Percentiles rank a stretch among this genome's conserved stretches.
Conservation (phyloP, 495 filamentous ascomycete species). For the Hypoxylon fuscum region DNA sequence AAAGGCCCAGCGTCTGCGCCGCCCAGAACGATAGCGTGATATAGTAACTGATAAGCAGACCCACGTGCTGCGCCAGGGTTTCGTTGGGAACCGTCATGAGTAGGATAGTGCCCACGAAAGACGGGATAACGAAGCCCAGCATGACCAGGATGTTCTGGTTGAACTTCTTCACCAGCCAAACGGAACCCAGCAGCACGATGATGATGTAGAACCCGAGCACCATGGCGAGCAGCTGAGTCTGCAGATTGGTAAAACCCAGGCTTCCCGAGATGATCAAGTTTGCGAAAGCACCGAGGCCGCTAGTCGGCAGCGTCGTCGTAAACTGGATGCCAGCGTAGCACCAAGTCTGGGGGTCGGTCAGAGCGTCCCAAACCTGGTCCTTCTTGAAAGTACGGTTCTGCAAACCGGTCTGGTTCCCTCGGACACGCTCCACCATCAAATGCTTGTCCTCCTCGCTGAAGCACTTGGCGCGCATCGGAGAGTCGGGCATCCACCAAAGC, state of each 20-base stretch:
- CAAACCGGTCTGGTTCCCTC: slow-evolving; percentile 71
- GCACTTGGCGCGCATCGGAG: slow-evolving; percentile 68
- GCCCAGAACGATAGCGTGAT: slow-evolving; percentile 67
- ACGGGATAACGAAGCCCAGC: slow-evolving; percentile 70
- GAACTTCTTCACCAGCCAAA: slow-evolving; percentile 70
- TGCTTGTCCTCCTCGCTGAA: slow-evolving; percentile 64
- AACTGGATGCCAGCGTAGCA: slow-evolving; percentile 65
- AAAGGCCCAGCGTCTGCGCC: slow-evolving; percentile 62
- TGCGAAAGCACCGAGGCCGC: slow-evolving; percentile 72
- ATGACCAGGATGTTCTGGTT: slow-evolving; percentile 71
- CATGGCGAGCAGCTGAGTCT: slow-evolving; percentile 71
- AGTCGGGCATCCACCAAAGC: slow-evolving; percentile 69
- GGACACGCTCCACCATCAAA: slow-evolving; percentile 66
- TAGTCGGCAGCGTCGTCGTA: slow-evolving; percentile 73
- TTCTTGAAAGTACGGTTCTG: slow-evolving; percentile 66
- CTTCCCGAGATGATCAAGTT: slow-evolving; percentile 66
- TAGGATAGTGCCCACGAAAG: slow-evolving; percentile 65
- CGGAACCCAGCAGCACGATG: slow-evolving; percentile 67
- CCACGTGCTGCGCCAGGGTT: slow-evolving; percentile 55
- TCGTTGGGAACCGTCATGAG: slow-evolving; percentile 61
- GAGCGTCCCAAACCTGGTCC: slow-evolving; percentile 55
- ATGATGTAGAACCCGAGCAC: slow-evolving; percentile 77
- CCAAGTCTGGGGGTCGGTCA: slow-evolving; percentile 61
- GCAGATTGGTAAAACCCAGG: slow-evolving; percentile 59
- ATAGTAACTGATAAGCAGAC: slow-evolving; percentile 65